Conservation (phyloP, 345 rosid species). For the Bruguiera sexangula region DNA sequence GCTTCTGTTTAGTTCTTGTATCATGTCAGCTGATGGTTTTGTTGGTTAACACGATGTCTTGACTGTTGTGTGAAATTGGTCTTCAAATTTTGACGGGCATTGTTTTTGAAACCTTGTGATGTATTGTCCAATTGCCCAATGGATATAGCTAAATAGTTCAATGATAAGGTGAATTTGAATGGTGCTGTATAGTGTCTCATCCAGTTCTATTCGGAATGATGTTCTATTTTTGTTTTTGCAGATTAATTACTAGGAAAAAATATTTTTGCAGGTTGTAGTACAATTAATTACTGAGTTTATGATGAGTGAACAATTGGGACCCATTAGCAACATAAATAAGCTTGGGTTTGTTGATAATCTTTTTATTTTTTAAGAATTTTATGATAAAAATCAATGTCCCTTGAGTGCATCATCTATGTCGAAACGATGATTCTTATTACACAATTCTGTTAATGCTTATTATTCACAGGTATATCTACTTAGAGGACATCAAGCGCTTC, state of each 20-base stretch:
- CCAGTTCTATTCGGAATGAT: not conserved
- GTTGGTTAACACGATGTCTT: not conserved
- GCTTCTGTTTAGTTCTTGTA: not conserved
- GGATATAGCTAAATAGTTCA: no score
- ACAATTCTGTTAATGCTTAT: not conserved
- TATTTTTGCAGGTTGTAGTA: not conserved
- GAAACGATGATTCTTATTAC: not conserved
- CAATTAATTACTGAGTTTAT: not conserved
- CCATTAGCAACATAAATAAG: no score
- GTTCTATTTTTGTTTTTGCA: no score
- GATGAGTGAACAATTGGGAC: not conserved
- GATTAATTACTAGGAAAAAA: no score
- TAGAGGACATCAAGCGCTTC: slow-evolving; percentile 30
- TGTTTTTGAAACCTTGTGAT: not conserved
- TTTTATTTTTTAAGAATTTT: no score
- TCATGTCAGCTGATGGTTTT: not conserved
- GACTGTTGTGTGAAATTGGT: not conserved
- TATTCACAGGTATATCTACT: slow-evolving; percentile 20
- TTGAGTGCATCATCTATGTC: no score
- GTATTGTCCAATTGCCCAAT: not conserved
- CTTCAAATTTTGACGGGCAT: not conserved
- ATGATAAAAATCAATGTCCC: no score
- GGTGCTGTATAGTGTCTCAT: not conserved
- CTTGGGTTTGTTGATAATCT: not conserved
- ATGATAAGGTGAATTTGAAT: no score